phyloP scores from a whole-genome alignment of 345 rosid species.

The Gossypium thurberi region DNA sequence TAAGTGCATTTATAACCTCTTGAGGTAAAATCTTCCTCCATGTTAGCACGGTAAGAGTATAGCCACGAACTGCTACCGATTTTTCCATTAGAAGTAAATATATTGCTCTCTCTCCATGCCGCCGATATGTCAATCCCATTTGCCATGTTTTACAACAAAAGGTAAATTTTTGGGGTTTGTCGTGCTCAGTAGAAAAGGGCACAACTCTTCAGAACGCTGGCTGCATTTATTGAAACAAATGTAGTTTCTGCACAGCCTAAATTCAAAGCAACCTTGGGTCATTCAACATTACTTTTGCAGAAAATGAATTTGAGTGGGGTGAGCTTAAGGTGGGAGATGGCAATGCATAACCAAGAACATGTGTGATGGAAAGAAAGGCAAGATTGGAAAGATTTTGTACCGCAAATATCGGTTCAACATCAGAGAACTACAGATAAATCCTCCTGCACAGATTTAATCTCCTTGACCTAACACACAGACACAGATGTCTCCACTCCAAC shows the following conservation, averaged over 20 bases:
- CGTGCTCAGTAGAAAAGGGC: too few species aligned
- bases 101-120: neutral
- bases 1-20: too few species aligned
- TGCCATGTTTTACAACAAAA: too few species aligned
- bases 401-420: neutral
- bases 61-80: too few species aligned
- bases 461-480: conserved; percentile 22
- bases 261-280: neutral
- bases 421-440: conserved; percentile 11
- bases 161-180: too few species aligned
- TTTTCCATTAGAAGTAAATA: neutral
- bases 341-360: neutral
- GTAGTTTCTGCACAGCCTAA: neutral
- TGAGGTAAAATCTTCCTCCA: too few species aligned
- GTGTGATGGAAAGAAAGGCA: neutral
- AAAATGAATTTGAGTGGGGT: neutral
- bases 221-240: neutral
- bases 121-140: too few species aligned
- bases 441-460: conserved; percentile 19
- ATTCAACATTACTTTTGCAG: neutral
- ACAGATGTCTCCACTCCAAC: conserved; percentile 10
- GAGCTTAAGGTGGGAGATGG: neutral
- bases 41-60: neutral
- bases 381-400: neutral
- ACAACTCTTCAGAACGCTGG: neutral